A percentile compares a stretch with the other conserved stretches of the same genome.
phyloP scores from a whole-genome alignment of 257 asterid species.

The Fraxinus quadrangulata region DNA sequence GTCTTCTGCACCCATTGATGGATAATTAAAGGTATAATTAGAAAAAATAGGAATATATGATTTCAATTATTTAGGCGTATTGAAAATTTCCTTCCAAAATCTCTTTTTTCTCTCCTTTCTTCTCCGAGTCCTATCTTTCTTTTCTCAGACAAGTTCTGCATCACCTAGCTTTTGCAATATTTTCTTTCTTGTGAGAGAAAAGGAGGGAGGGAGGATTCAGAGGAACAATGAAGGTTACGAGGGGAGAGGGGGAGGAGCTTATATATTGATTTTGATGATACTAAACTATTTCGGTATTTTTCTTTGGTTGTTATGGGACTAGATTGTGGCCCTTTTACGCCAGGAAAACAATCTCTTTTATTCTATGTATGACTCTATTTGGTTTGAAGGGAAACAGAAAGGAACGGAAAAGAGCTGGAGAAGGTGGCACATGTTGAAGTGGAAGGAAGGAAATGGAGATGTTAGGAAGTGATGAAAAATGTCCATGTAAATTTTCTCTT shows the following conservation, averaged over 20 bases:
- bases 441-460: neutral
- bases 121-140: neutral
- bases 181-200: neutral
- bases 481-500: neutral
- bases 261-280: neutral
- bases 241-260: neutral
- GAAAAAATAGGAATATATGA: neutral
- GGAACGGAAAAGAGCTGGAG: neutral
- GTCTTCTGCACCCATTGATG: neutral
- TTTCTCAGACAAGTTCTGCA: neutral
- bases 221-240: neutral
- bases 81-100: neutral
- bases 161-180: slow-evolving; percentile 6
- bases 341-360: slow-evolving; percentile 7
- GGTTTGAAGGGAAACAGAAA: slow-evolving; percentile 4
- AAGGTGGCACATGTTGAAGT: neutral
- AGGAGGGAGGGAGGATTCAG: neutral
- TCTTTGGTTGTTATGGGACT: neutral
- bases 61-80: neutral
- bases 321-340: neutral
- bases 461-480: neutral
- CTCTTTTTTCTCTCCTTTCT: neutral
- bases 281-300: neutral
- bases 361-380: slow-evolving; percentile 13
- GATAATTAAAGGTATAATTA: neutral